Evolutionary conservation across 208 protist genomes (phyloP).

Genomic region (Endotrypanum monterogeii): DNA sequence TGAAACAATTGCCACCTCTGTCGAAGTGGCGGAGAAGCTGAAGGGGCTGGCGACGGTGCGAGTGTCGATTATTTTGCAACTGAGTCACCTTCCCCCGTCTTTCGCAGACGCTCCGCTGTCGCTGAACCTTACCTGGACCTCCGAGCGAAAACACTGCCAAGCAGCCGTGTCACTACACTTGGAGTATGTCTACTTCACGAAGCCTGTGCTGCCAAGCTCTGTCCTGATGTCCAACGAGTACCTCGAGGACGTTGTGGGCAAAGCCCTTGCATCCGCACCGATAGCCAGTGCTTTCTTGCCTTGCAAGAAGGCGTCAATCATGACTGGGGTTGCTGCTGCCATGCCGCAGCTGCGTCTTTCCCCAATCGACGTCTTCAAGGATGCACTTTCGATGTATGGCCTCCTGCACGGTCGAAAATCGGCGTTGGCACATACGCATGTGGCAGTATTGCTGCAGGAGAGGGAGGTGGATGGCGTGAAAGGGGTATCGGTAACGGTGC

Average conservation of each 20-base stretch:
- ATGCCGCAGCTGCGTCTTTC: conserved; percentile 42
- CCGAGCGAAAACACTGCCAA: conserved; percentile 36
- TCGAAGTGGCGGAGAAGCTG: conserved; percentile 40
- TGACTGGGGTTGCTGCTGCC: conserved; percentile 33
- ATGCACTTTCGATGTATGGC: conserved; percentile 64
- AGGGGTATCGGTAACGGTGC: conserved; percentile 51
- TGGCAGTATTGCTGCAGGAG: conserved; percentile 70
- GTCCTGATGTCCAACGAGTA: conserved; percentile 39
- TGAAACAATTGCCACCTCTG: background rate
- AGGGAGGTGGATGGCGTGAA: conserved; percentile 39
- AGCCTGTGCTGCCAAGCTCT: conserved; percentile 19
- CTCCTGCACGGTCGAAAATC: conserved; percentile 64
- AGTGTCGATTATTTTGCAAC: conserved; percentile 26
- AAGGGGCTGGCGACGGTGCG: conserved; percentile 36
- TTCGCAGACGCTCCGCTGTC: conserved; percentile 32
- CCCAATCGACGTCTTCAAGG: conserved; percentile 72
- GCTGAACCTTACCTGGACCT: conserved; percentile 43
- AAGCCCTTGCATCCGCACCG: conserved; percentile 31
- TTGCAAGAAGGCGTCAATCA: conserved; percentile 40
- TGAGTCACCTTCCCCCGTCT: conserved; percentile 35
- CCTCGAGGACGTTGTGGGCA: conserved; percentile 37
- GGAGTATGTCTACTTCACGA: conserved; percentile 68
- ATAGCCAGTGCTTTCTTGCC: conserved; percentile 54
- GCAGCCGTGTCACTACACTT: conserved; percentile 31
- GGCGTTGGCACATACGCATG: conserved; percentile 35